These are phyloP conservation scores for Populus nigra DNA, from an alignment of 345 rosid species.

Conservation along the genomic window DNA sequence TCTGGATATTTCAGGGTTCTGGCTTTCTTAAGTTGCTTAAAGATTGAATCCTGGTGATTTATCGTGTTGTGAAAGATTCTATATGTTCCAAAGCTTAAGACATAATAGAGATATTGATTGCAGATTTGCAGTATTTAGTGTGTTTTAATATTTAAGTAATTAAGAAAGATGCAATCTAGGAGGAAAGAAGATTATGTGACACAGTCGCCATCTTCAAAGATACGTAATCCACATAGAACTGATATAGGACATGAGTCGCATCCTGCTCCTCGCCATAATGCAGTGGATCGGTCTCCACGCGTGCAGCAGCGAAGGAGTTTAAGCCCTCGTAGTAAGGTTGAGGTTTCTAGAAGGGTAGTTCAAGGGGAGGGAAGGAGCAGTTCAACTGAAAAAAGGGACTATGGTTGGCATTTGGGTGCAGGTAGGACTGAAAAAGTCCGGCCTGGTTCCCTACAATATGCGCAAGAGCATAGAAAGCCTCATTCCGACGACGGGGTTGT, in stretches of 20 bases:
- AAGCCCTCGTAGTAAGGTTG: conserved; percentile 35
- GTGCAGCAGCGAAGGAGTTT: conserved; percentile 30
- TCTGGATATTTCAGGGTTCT: conserved; percentile 23
- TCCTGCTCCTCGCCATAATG: conserved; percentile 20
- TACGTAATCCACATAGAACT: conserved; percentile 24
- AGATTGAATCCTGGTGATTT: background rate
- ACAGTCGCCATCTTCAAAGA: conserved; percentile 31
- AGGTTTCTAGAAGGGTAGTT: conserved; percentile 32
- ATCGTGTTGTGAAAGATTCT: background rate
- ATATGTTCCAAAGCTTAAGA: conserved; percentile 1
- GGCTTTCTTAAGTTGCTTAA: background rate
- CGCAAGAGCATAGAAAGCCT: conserved; percentile 30
- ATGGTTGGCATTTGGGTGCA: conserved; percentile 30
- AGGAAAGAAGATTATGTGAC: conserved; percentile 32
- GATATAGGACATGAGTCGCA: conserved; percentile 24
- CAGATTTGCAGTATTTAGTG: background rate
- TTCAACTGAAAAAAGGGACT: conserved; percentile 33
- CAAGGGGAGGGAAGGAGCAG: conserved; percentile 25
- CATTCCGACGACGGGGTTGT: conserved; percentile 19
- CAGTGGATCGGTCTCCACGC: conserved; percentile 21
- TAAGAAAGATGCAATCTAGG: conserved; percentile 46
- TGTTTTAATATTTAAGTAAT: conserved; percentile 6
- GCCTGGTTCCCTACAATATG: conserved; percentile 26
- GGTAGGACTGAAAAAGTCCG: conserved; percentile 28
- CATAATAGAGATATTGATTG: background rate